Evolutionary conservation across 176 grass and related monocot species (phyloP).

Genomic region (barley (Hordeum vulgare)): DNA sequence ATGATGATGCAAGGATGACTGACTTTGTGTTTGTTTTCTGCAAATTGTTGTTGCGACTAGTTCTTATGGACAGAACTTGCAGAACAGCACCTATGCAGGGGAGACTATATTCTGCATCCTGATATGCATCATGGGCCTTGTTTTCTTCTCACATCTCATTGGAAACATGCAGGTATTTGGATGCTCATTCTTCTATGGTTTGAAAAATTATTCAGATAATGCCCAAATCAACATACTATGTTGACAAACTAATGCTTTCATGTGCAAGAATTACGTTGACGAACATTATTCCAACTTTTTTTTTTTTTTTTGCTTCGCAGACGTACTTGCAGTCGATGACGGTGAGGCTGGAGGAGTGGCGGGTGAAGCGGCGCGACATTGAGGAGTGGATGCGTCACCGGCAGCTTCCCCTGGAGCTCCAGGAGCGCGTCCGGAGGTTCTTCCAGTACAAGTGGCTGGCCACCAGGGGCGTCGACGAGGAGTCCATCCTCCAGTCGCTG

Average conservation of each 20-base stretch:
- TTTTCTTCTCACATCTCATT: conserved; percentile 96
- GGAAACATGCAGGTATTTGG: conserved; percentile 91
- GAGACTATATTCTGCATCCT: conserved; percentile 88
- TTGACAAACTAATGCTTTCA: not conserved
- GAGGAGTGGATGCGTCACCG: conserved; percentile 99
- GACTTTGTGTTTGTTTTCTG: not conserved
- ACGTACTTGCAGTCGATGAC: conserved; percentile 91
- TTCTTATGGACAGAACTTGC: conserved; percentile 86
- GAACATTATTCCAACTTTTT: not conserved
- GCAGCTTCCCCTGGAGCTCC: conserved; percentile 72
- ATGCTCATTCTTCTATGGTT: not conserved
- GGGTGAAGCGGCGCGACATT: conserved; percentile 75
- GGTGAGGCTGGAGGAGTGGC: conserved; percentile 86
- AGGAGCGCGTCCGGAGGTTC: conserved; percentile 80
- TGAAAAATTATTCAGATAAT: not conserved
- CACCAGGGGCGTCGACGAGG: conserved; percentile 84
- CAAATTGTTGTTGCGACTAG: conserved; percentile 22
- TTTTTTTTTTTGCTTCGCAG: conserved; percentile 3
- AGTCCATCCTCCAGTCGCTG: conserved; percentile 75
- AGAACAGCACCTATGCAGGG: conserved; percentile 69
- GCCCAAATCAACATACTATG: not conserved
- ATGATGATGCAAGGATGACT: not conserved
- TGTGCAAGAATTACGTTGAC: not conserved
- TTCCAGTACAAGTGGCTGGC: conserved; percentile 98
- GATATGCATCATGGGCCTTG: conserved; percentile 88